phyloP scores from a whole-genome alignment of 2,329 filamentous ascomycete genomes.

The Claviceps maximensis region DNA sequence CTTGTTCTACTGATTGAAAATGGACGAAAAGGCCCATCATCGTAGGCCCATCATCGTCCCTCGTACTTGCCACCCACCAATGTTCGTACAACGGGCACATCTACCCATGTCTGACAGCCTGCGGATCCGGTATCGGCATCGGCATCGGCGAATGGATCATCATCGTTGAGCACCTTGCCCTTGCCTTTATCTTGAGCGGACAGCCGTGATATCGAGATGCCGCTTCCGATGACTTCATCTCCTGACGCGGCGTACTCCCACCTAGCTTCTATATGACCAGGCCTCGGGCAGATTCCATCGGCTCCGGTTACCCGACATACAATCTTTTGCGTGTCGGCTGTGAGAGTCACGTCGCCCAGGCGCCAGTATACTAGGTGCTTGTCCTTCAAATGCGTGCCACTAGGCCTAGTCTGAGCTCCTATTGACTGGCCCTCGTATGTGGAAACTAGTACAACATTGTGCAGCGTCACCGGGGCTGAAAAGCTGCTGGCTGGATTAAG shows the following conservation, averaged over 20 bases:
- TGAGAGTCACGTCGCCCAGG: constrained; percentile 58
- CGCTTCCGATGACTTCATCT: constrained; percentile 36
- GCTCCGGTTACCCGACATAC: constrained; percentile 69
- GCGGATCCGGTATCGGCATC: constrained; percentile 23
- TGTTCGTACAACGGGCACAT: constrained; percentile 52
- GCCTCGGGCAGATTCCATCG: constrained; percentile 54
- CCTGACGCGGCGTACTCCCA: constrained; percentile 51
- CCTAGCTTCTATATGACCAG: constrained; percentile 67
- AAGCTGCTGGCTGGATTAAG: constrained; percentile 57
- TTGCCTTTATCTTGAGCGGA: constrained; percentile 39
- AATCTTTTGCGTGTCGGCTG: constrained; percentile 56
- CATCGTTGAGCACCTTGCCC: constrained; percentile 35
- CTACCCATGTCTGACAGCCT: constrained; percentile 42
- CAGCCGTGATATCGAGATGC: constrained; percentile 50
- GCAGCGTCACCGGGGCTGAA: constrained; percentile 30
- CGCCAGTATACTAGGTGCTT: constrained; percentile 71
- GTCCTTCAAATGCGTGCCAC: constrained; percentile 67
- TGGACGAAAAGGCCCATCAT: neutral
- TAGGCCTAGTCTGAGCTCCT: constrained; percentile 63
- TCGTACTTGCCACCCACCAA: constrained; percentile 67
- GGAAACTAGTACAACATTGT: constrained; percentile 63
- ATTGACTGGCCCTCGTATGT: constrained; percentile 57
- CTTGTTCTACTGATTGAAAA: too few species aligned
- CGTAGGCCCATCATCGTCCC: constrained; percentile 19
- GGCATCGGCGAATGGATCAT: constrained; percentile 57